Conservation (phyloP, 176 grass and related monocot species). For the Tillandsia fasciculata region DNA sequence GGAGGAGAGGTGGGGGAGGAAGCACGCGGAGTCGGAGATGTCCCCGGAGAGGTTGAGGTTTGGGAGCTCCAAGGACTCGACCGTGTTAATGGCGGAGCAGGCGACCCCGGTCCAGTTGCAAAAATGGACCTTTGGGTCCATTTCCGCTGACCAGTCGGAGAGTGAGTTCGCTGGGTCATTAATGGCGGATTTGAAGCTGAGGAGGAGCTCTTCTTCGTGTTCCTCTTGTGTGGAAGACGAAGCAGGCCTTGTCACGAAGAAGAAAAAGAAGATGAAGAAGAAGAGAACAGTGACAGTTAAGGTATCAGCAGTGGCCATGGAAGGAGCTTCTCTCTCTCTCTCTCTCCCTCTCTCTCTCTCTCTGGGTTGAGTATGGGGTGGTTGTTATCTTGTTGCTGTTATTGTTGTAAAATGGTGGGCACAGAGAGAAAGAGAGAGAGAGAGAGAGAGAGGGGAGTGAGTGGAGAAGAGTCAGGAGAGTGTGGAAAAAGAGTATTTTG, state of each 20-base stretch:
- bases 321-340: not conserved
- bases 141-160: slow-evolving; percentile 34
- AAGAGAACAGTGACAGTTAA: not conserved
- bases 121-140: slow-evolving; percentile 8
- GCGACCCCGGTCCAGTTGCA: slow-evolving; percentile 64
- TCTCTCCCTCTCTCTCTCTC: no score
- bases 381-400: no score
- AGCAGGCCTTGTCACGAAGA: not conserved
- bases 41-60: slow-evolving; percentile 52
- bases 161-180: slow-evolving; percentile 40
- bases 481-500: no score
- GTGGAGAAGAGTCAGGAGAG: no score
- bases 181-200: slow-evolving; percentile 47
- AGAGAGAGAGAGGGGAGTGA: no score
- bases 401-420: no score
- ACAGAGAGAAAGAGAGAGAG: no score
- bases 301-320: slow-evolving; percentile 28
- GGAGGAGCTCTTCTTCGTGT: slow-evolving; percentile 35
- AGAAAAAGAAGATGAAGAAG: slow-evolving; percentile 19
- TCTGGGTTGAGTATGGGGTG: no score
- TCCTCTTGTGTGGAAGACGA: not conserved
- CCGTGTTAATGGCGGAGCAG: slow-evolving; percentile 22
- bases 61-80: slow-evolving; percentile 31
- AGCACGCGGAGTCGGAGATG: slow-evolving; percentile 39
- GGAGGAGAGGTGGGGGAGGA: slow-evolving; percentile 29